Evolutionary conservation across 2,329 filamentous ascomycete species (phyloP).

Genomic region (Podosphaera aphanis): DNA sequence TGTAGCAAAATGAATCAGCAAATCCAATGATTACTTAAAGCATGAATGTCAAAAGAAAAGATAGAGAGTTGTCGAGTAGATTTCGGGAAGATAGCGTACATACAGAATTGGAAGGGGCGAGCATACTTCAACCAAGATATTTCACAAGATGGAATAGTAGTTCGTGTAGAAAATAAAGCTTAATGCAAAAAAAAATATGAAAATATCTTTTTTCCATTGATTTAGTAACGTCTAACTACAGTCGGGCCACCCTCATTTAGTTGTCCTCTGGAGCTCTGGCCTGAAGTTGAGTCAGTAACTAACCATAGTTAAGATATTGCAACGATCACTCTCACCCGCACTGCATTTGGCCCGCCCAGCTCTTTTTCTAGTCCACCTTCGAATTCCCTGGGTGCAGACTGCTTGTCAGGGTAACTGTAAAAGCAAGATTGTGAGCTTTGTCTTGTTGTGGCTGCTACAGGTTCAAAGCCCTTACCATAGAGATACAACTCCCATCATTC

Average conservation of each 20-base stretch:
- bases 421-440: not conserved
- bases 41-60: not conserved
- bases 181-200: not conserved
- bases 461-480: slow-evolving; percentile 21
- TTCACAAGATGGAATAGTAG: not conserved
- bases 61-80: not conserved
- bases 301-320: not conserved
- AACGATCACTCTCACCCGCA: slow-evolving; percentile 31
- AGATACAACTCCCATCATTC: slow-evolving; percentile 43
- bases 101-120: slow-evolving; percentile 1
- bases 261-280: slow-evolving; percentile 31
- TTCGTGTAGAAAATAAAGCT: not conserved
- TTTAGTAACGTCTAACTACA: not conserved
- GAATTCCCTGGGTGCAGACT: slow-evolving; percentile 45
- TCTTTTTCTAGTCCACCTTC: slow-evolving; percentile 51
- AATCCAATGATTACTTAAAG: not conserved
- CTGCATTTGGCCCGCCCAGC: slow-evolving; percentile 37
- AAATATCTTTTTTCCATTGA: not conserved
- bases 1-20: not conserved
- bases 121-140: not conserved
- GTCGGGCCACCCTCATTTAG: slow-evolving; percentile 2
- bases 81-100: not conserved
- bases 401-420: slow-evolving; percentile 37
- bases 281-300: slow-evolving; percentile 15
- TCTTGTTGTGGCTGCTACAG: too few relatives aligned